Evolutionary conservation across 2,329 filamentous ascomycete species (phyloP).

Genomic region (Esteya vermicola): DNA sequence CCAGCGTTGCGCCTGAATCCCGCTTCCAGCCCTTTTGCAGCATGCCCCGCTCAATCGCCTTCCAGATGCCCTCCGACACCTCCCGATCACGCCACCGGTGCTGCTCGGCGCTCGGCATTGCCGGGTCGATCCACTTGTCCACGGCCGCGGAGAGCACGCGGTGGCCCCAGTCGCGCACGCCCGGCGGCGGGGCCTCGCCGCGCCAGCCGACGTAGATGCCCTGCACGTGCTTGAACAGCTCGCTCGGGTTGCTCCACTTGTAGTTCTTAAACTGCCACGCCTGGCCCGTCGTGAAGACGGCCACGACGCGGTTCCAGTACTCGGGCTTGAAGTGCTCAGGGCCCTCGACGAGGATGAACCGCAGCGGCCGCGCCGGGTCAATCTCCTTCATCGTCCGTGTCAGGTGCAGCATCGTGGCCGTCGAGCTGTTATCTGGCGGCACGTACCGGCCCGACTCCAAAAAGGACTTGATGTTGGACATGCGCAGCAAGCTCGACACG

Average conservation of each 20-base stretch:
- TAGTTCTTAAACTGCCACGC: constrained; percentile 98
- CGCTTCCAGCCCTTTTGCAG: constrained; percentile 67
- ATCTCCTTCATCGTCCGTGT: constrained; percentile 61
- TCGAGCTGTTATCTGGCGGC: constrained; percentile 56
- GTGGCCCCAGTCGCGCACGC: constrained; percentile 72
- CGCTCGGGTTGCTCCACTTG: constrained; percentile 81
- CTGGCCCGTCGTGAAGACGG: constrained; percentile 94
- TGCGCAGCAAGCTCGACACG: constrained; percentile 82
- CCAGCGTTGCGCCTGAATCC: constrained; percentile 48
- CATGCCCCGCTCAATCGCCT: constrained; percentile 78
- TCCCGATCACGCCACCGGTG: constrained; percentile 76
- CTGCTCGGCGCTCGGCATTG: constrained; percentile 28
- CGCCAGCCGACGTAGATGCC: constrained; percentile 88
- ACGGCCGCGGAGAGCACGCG: constrained; percentile 65
- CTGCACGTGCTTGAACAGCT: constrained; percentile 77
- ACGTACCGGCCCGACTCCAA: constrained; percentile 73
- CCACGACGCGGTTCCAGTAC: constrained; percentile 91
- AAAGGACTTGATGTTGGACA: constrained; percentile 93
- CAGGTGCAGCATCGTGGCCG: constrained; percentile 73
- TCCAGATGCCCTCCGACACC: constrained; percentile 88
- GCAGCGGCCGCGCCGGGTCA: constrained; percentile 57
- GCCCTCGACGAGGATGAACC: constrained; percentile 90
- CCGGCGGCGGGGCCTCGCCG: constrained; percentile 64
- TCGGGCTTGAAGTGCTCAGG: constrained; percentile 94
- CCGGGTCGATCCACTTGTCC: constrained; percentile 63